A percentile compares a stretch with the other conserved stretches of the same genome.
phyloP scores from a whole-genome alignment of 768 basidiomycete species.

The Leccinum uliginosum region DNA sequence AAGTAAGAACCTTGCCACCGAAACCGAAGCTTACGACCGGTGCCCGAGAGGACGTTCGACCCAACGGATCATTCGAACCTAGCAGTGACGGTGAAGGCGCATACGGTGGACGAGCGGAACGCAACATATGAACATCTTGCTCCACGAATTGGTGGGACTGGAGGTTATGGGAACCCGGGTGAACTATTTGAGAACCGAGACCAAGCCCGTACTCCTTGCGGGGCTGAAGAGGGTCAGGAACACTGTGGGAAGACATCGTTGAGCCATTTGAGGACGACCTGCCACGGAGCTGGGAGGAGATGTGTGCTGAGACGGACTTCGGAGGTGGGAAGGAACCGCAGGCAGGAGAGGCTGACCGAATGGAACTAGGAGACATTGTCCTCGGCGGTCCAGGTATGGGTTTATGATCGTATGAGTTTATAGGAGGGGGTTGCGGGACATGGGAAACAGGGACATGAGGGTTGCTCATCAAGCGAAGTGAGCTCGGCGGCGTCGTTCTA shows the following conservation, averaged over 20 bases:
- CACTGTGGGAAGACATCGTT: conserved; percentile 30
- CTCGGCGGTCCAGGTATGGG: conserved; percentile 21
- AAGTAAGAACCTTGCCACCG: conserved; percentile 86
- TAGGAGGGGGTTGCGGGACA: conserved; percentile 6
- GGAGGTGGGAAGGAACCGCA: conserved; percentile 38
- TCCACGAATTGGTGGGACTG: conserved; percentile 16
- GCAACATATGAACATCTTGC: conserved; percentile 28
- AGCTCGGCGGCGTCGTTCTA: conserved; percentile 23
- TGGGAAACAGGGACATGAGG: conserved; percentile 13
- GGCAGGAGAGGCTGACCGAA: conserved; percentile 21
- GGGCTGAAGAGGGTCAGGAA: conserved; percentile 13
- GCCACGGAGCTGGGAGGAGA: conserved; percentile 25
- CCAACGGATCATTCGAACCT: conserved; percentile 78
- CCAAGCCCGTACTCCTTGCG: conserved; percentile 29
- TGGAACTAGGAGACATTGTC: conserved; percentile 28
- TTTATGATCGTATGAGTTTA: conserved; percentile 20
- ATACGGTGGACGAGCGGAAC: conserved; percentile 52
- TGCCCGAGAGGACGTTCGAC: conserved; percentile 63
- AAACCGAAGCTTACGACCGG: conserved; percentile 90
- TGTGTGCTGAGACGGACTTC: conserved; percentile 15
- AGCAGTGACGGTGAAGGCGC: conserved; percentile 82
- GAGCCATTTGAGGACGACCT: conserved; percentile 48
- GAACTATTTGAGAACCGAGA: conserved; percentile 15
- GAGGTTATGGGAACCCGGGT: conserved; percentile 13
- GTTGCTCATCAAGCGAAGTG: conserved; percentile 20